Evolutionary conservation across 371 early-diverging fungal genomes (phyloP).

Genomic region (Mortierella sp.): DNA sequence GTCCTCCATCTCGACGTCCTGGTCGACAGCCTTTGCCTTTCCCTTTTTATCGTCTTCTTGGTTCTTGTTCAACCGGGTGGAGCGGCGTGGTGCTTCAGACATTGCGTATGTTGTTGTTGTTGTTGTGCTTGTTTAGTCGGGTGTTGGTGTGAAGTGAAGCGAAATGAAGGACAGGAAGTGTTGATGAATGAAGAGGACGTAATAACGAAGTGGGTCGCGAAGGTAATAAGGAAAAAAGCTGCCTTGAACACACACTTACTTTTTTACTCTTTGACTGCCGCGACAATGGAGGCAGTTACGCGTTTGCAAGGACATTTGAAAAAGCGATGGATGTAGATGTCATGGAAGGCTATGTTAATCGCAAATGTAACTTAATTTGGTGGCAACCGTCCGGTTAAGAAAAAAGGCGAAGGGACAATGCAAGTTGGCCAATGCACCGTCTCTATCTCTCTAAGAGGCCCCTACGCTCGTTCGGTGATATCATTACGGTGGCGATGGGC

Average conservation of each 20-base stretch:
- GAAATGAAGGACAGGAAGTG: background rate
- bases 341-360: background rate
- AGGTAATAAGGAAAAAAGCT: background rate
- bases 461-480: background rate
- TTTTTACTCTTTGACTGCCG: background rate
- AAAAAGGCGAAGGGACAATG: background rate
- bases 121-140: background rate
- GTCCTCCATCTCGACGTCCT: constrained; percentile 55
- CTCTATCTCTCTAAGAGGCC: no score
- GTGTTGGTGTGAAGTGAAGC: background rate
- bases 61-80: constrained; percentile 52
- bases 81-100: constrained; percentile 59
- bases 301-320: background rate
- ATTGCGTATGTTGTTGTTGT: constrained; percentile 18
- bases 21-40: constrained; percentile 50
- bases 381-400: background rate
- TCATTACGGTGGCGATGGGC: background rate
- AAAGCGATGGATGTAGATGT: background rate
- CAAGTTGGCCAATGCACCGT: no score
- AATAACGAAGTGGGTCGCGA: background rate
- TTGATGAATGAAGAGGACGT: background rate
- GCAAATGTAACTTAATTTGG: background rate
- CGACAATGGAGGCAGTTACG: constrained; percentile 1
- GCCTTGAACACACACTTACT: background rate
- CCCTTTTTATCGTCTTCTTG: constrained; percentile 49